Conservation (phyloP, 768 basidiomycete species). For the Psilocybe subaeruginosa region DNA sequence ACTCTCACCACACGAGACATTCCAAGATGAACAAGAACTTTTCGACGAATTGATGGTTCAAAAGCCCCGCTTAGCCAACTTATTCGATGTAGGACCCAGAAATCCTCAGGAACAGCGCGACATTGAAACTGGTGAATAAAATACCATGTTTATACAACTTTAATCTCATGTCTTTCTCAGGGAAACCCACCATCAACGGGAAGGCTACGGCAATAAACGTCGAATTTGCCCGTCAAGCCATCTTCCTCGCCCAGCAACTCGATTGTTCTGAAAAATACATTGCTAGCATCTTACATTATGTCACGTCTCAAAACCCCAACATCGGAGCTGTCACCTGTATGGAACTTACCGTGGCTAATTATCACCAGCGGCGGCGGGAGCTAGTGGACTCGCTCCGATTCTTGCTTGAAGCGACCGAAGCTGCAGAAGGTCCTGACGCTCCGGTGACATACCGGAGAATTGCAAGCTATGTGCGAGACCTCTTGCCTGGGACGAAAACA, state of each 20-base stretch:
- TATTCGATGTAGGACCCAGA: constrained; percentile 68
- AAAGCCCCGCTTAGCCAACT: constrained; percentile 60
- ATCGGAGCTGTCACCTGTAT: constrained; percentile 56
- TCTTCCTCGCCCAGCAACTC: constrained; percentile 82
- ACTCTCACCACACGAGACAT: constrained; percentile 45
- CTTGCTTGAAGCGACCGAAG: constrained; percentile 66
- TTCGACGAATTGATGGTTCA: constrained; percentile 75
- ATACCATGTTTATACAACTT: not conserved
- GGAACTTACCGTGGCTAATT: constrained; percentile 68
- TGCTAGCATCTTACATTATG: constrained; percentile 66
- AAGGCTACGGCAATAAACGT: constrained; percentile 73
- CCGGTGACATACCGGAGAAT: constrained; percentile 54
- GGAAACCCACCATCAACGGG: constrained; percentile 66
- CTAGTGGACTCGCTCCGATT: constrained; percentile 72
- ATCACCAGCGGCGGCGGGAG: constrained; percentile 69
- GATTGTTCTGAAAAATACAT: constrained; percentile 82
- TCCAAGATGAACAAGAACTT: constrained; percentile 68
- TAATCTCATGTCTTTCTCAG: constrained; percentile 37
- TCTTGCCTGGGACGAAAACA: constrained; percentile 43
- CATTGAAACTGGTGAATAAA: constrained; percentile 61
- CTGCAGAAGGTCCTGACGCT: constrained; percentile 45
- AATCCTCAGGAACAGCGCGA: constrained; percentile 70
- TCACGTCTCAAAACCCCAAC: constrained; percentile 70
- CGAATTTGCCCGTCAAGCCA: constrained; percentile 76
- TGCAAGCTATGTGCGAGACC: constrained; percentile 56